Evolutionary conservation across 441 rosid species (phyloP).

Genomic region (Arabidopsis lyrata): DNA sequence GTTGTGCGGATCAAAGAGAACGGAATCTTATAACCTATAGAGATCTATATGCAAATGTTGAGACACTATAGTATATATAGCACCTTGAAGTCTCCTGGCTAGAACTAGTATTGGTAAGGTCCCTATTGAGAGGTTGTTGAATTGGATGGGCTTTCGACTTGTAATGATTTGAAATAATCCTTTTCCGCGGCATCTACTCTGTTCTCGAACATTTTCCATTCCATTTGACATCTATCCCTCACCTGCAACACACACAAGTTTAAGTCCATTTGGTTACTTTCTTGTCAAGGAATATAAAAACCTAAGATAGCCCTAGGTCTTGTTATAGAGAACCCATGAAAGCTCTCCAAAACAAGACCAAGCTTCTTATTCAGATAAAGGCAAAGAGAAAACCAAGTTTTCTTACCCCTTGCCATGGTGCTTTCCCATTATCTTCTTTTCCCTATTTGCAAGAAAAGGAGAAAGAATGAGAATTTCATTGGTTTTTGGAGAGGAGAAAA

Average conservation of each 20-base stretch:
- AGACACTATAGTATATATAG: not conserved
- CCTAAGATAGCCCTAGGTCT: not conserved
- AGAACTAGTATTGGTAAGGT: slow-evolving; percentile 4
- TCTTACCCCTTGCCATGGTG: slow-evolving; percentile 89
- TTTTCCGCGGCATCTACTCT: slow-evolving; percentile 76
- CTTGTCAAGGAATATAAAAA: slow-evolving; percentile 12
- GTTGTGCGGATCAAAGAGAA: not conserved
- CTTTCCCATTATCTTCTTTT: slow-evolving; percentile 61
- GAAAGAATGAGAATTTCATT: not conserved
- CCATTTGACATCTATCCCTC: slow-evolving; percentile 86
- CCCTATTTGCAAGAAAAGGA: slow-evolving; percentile 53
- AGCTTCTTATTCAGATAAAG: slow-evolving; percentile 1
- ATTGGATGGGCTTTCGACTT: slow-evolving; percentile 48
- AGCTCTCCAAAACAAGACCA: not conserved
- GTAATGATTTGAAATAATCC: slow-evolving; percentile 54
- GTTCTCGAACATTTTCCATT: slow-evolving; percentile 82
- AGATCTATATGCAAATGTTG: slow-evolving; percentile 14
- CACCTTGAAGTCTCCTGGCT: slow-evolving; percentile 7
- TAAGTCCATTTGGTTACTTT: slow-evolving; percentile 20
- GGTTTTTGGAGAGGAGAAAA: not conserved
- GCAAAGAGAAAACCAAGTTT: slow-evolving; percentile 5
- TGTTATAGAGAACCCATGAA: not conserved
- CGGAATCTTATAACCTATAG: not conserved
- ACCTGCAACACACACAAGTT: slow-evolving; percentile 57
- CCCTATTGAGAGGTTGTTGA: slow-evolving; percentile 49